Evolutionary conservation across 805 yeast genomes (phyloP).

Genomic region (Lipomyces japonicus): DNA sequence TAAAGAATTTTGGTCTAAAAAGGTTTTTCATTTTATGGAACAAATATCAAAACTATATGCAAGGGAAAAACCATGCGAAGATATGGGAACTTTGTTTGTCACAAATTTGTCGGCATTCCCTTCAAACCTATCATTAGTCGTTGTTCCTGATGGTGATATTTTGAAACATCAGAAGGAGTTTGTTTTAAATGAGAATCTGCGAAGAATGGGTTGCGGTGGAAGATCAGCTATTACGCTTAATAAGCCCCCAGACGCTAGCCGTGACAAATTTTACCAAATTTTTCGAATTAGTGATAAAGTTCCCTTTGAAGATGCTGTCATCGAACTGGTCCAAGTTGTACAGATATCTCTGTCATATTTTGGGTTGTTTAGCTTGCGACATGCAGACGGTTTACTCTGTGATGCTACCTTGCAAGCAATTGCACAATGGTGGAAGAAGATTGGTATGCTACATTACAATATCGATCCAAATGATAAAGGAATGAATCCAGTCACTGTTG

Average conservation of each 20-base stretch:
- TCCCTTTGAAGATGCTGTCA: conserved; percentile 61
- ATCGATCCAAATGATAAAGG: conserved; percentile 46
- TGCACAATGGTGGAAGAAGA: conserved; percentile 72
- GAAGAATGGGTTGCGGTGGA: conserved; percentile 78
- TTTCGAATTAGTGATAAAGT: conserved; percentile 53
- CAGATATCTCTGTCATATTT: conserved; percentile 79
- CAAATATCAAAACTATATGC: conserved; percentile 66
- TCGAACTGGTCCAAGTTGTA: conserved; percentile 66
- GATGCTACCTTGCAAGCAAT: conserved; percentile 70
- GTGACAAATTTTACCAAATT: conserved; percentile 74
- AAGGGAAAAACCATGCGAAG: conserved; percentile 54
- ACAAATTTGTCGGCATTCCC: conserved; percentile 82
- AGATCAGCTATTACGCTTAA: conserved; percentile 70
- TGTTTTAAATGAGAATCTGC: conserved; percentile 69
- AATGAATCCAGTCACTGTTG: conserved; percentile 63
- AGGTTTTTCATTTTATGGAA: conserved; percentile 57
- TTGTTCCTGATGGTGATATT: conserved; percentile 59
- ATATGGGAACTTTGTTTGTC: conserved; percentile 62
- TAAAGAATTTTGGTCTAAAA: conserved; percentile 47
- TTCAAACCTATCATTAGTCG: conserved; percentile 64
- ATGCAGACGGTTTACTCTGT: conserved; percentile 84
- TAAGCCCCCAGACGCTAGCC: conserved; percentile 71
- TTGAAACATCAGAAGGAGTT: conserved; percentile 40
- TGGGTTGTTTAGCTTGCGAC: conserved; percentile 60
- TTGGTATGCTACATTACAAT: conserved; percentile 47